These are phyloP conservation scores for Melocanna baccifera DNA, from an alignment of 176 grass and related monocot genomes.

Conservation along the genomic window DNA sequence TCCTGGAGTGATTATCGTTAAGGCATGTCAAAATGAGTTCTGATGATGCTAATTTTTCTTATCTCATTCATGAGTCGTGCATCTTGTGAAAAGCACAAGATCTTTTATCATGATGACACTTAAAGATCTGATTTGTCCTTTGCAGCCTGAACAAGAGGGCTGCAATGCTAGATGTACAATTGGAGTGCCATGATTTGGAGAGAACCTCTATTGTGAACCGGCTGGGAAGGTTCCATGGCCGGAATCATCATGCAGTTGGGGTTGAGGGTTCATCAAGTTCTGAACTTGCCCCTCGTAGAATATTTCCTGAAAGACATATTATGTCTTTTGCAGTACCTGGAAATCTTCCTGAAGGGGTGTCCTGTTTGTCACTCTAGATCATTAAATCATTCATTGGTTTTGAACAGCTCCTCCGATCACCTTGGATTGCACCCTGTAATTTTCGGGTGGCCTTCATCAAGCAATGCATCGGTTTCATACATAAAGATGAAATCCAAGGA, in stretches of 20 bases:
- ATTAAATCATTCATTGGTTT: constrained; percentile 35
- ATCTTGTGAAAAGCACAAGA: not conserved
- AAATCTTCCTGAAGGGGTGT: constrained; percentile 71
- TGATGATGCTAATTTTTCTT: not conserved
- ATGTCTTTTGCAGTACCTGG: constrained; percentile 61
- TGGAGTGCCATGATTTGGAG: constrained; percentile 94
- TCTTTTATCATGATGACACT: not conserved
- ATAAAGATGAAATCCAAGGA: constrained; percentile 37
- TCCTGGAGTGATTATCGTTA: not conserved
- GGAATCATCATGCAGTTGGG: constrained; percentile 45
- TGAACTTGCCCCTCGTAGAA: constrained; percentile 38
- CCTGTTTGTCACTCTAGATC: constrained; percentile 68
- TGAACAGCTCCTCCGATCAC: constrained; percentile 1
- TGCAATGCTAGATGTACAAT: constrained; percentile 73
- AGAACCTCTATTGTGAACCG: constrained; percentile 82
- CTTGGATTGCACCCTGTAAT: constrained; percentile 10
- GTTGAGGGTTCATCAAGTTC: constrained; percentile 49
- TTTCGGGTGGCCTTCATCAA: constrained; percentile 14
- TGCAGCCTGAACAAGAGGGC: constrained; percentile 82
- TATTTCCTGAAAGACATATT: constrained; percentile 72
- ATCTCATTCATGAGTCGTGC: not conserved
- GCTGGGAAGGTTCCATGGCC: constrained; percentile 80
- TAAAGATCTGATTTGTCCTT: not conserved
- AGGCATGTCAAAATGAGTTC: not conserved
- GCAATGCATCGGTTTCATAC: constrained; percentile 43